Evolutionary conservation across 129 eudicot genomes (phyloP), one percentile per base, ranked within the genome.

Genomic region (Arctium minus): DNA sequence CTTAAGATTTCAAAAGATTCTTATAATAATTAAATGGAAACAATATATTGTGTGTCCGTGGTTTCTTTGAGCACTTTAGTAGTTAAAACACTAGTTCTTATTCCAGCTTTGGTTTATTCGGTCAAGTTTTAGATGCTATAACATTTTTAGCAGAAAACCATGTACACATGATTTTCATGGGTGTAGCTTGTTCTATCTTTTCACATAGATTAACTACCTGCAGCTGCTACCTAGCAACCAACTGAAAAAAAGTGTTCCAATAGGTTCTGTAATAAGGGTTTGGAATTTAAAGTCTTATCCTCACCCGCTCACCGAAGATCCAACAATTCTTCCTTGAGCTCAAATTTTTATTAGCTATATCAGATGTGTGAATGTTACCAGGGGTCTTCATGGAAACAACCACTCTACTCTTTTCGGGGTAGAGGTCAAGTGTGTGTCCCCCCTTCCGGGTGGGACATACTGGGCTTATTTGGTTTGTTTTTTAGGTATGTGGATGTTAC

Each of bases 161-260:
- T 6, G 71, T 80, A 48, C 27, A 35, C 2, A 18, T 35, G 42
- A 8, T 76, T 50, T 36, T 27, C 29, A 12, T 70, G 72, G 62
- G 12, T 80, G 44, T 32, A 80, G 46, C 13, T 46, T 70, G 50
- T 46, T 48, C 10, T 80, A 6, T 32, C 77, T 80, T 80, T 46
- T 70, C 33, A 9, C 65, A n/a, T 32, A 35, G 56, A 70, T 69
- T 46, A 44, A 44, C 35, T 67, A 65, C 74, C 38, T 27, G 6
- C 27, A 46, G 72, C 18, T 67, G 40, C 33, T 67, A 40, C 31
- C 40, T 44, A 50, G 64, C n/a, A 15, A 50, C 64, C 17, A 50
- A 2, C 64, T 50, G 18, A 50, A 50, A 40, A 40, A 40, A 0
- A 40, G 27, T 7, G 8, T 40, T 40, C 7, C 9, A 6, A 53